A percentile compares a stretch with the other conserved stretches of the same genome.
Conservation (phyloP, 768 basidiomycete genomes). For the Lepiota venenata region DNA sequence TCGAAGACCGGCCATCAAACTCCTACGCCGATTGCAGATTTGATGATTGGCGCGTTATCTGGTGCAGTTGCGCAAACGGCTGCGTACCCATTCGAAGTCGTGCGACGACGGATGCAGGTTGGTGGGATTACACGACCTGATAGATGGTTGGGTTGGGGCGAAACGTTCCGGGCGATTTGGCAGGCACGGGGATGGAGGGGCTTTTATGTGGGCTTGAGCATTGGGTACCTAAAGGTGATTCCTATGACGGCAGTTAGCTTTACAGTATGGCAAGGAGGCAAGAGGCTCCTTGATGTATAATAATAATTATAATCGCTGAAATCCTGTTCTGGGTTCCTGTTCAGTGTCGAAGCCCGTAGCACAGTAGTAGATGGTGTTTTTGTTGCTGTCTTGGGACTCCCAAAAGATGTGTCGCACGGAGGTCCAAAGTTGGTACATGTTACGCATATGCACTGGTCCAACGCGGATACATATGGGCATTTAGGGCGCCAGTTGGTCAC, state of each 20-base stretch:
- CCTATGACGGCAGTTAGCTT: conserved; percentile 96
- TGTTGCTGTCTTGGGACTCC: no score
- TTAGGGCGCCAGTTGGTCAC: conserved; percentile 7
- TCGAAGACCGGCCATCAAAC: conserved; percentile 31
- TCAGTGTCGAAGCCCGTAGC: no score
- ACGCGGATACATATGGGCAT: conserved; percentile 8
- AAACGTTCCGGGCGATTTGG: conserved; percentile 73
- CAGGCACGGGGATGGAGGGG: conserved; percentile 71
- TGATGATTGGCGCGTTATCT: conserved; percentile 80
- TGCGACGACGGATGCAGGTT: conserved; percentile 92
- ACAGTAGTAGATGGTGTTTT: background rate
- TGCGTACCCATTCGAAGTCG: conserved; percentile 93
- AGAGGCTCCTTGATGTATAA: conserved; percentile 49
- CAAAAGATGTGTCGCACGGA: no score
- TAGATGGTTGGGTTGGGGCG: conserved; percentile 74
- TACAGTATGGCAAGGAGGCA: conserved; percentile 84
- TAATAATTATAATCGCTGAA: conserved; percentile 18
- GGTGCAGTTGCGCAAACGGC: conserved; percentile 85
- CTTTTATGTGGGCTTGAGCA: conserved; percentile 87
- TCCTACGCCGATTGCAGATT: conserved; percentile 55
- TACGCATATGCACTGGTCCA: background rate
- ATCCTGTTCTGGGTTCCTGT: background rate
- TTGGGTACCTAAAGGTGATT: conserved; percentile 92
- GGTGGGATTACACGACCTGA: conserved; percentile 80
- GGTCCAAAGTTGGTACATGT: background rate